Percentiles rank a stretch among this genome's conserved stretches.
Conservation (phyloP, 352 stramenopile species). For the Poterioochromonas sp. region DNA sequence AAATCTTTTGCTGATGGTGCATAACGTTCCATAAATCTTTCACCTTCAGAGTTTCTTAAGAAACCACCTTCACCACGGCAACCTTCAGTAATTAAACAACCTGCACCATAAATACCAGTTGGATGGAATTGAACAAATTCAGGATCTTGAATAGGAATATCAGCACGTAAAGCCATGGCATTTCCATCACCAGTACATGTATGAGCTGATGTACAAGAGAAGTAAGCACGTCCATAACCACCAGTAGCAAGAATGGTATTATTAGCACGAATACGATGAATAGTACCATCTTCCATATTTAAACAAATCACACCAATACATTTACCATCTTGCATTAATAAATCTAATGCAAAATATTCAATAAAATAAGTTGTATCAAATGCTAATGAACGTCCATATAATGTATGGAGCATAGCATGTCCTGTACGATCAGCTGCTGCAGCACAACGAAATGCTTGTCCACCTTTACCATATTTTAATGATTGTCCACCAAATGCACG, state of each 20-base stretch:
- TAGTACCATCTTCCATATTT: slow-evolving; percentile 91
- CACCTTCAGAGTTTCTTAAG: slow-evolving; percentile 82
- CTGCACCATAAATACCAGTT: slow-evolving; percentile 92
- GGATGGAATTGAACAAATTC: slow-evolving; percentile 97
- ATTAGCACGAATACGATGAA: slow-evolving; percentile 86
- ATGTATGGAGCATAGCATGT: slow-evolving; percentile 92
- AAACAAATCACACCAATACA: slow-evolving; percentile 87
- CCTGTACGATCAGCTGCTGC: slow-evolving; percentile 87
- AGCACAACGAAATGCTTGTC: slow-evolving; percentile 83
- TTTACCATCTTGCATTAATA: slow-evolving; percentile 82
- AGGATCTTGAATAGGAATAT: slow-evolving; percentile 81
- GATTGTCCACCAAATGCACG: slow-evolving; percentile 89
- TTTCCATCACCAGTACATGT: slow-evolving; percentile 93
- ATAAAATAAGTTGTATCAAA: slow-evolving; percentile 97
- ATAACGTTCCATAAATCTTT: slow-evolving; percentile 88
- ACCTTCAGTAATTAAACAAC: slow-evolving; percentile 90
- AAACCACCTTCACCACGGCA: slow-evolving; percentile 90
- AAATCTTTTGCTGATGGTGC: slow-evolving; percentile 90
- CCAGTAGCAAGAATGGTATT: slow-evolving; percentile 89
- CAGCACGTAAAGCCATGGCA: slow-evolving; percentile 86
- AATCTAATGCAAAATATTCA: slow-evolving; percentile 91
- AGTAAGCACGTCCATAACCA: slow-evolving; percentile 89
- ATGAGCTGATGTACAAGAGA: slow-evolving; percentile 88
- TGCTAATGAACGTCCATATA: slow-evolving; percentile 86
- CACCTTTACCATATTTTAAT: slow-evolving; percentile 87